Evolutionary conservation across 2,329 filamentous ascomycete genomes (phyloP).

Genomic region (Ceratocystis huliohia): DNA sequence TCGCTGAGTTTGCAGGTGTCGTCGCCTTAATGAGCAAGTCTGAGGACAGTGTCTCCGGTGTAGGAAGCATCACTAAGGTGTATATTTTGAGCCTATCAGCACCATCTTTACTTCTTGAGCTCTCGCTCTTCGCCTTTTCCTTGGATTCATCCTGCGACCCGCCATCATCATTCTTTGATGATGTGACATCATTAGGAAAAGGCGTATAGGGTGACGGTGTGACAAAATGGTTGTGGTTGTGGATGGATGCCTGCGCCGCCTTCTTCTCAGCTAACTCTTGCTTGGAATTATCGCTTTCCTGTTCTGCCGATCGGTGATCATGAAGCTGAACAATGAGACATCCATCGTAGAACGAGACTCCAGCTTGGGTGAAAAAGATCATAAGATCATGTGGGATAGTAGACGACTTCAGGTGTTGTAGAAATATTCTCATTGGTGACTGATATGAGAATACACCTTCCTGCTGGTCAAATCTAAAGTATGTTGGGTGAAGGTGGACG

Average conservation of each 20-base stretch:
- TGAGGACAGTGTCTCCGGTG: conserved; percentile 57
- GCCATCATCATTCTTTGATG: conserved; percentile 22
- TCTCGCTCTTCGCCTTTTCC: conserved; percentile 29
- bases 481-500: conserved; percentile 69
- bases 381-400: conserved; percentile 86
- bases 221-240: conserved; percentile 81
- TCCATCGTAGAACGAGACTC: conserved; percentile 80
- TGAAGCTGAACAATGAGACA: conserved; percentile 92
- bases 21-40: conserved; percentile 66
- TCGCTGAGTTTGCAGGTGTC: conserved; percentile 40
- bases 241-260: conserved; percentile 64
- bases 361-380: conserved; percentile 56
- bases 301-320: conserved; percentile 60
- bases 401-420: conserved; percentile 62
- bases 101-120: conserved; percentile 44
- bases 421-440: conserved; percentile 71
- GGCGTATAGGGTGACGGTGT: conserved; percentile 79
- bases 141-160: conserved; percentile 27
- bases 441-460: conserved; percentile 86
- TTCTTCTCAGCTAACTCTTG: conserved; percentile 44
- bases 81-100: conserved; percentile 50
- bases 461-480: conserved; percentile 89
- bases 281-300: conserved; percentile 46
- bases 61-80: conserved; percentile 77
- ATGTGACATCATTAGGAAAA: conserved; percentile 43